Percentiles rank a stretch among this genome's conserved stretches.
Conservation (phyloP, 176 grass and related monocot species). For the Rhynchospora pubera region DNA sequence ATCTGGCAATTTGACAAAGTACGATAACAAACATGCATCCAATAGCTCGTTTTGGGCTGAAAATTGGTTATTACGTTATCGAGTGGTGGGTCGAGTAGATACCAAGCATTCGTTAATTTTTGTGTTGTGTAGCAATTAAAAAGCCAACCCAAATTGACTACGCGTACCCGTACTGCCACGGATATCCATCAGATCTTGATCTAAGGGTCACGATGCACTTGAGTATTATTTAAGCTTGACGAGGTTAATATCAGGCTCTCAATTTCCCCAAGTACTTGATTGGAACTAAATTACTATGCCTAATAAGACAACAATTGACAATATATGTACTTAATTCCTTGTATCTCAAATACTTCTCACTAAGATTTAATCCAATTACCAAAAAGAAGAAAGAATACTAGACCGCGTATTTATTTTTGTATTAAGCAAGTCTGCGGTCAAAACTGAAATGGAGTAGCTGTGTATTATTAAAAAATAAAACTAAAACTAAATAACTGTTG, state of each 20-base stretch:
- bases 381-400: neutral
- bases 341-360: too few relatives aligned
- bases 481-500: too few relatives aligned
- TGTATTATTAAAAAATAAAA: too few relatives aligned
- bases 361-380: too few relatives aligned
- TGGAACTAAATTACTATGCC: neutral
- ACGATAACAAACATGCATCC: neutral
- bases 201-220: neutral
- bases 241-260: neutral
- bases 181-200: neutral
- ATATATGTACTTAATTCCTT: neutral
- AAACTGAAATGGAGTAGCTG: too few relatives aligned
- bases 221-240: neutral
- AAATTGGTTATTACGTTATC: neutral
- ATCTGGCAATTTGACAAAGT: neutral
- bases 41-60: neutral
- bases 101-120: neutral
- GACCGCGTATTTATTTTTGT: too few relatives aligned
- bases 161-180: neutral
- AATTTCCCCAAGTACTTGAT: neutral
- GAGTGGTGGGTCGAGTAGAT: neutral
- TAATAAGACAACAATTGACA: neutral
- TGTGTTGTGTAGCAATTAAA: neutral
- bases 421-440: too few relatives aligned
- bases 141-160: neutral